Percentiles rank a stretch among this genome's conserved stretches.
Conservation (phyloP, 371 early-diverging fungal species). For the Mucor velutinosus region DNA sequence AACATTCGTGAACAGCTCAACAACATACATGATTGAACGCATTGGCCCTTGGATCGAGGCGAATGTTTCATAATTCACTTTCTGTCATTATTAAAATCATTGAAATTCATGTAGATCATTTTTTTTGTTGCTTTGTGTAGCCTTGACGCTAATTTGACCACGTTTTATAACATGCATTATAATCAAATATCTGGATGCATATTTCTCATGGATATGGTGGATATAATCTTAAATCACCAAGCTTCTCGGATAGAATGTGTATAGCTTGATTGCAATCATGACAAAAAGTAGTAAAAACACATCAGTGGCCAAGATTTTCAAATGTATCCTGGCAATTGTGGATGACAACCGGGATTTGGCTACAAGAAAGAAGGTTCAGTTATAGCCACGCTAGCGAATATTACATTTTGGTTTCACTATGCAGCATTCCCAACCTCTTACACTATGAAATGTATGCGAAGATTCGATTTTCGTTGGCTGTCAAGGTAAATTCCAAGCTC, state of each 20-base stretch:
- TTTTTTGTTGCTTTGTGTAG: neutral
- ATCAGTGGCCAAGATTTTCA: neutral
- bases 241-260: neutral
- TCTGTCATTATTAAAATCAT: neutral
- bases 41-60: neutral
- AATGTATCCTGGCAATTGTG: neutral
- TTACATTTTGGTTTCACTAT: neutral
- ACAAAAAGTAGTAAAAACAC: neutral
- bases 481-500: too few relatives aligned
- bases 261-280: neutral
- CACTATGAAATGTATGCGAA: too few relatives aligned
- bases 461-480: too few relatives aligned
- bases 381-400: neutral
- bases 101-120: neutral
- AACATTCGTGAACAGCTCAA: neutral
- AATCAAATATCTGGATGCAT: too few relatives aligned
- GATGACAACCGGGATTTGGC: neutral
- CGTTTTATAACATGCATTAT: neutral
- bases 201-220: neutral
- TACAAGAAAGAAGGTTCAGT: neutral
- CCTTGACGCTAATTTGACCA: neutral
- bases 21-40: neutral
- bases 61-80: neutral
- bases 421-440: neutral
- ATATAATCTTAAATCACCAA: neutral